Percentiles rank a stretch among this genome's conserved stretches.
Conservation (phyloP, 371 early-diverging fungal genomes). For the Lichtheimia ornata region DNA sequence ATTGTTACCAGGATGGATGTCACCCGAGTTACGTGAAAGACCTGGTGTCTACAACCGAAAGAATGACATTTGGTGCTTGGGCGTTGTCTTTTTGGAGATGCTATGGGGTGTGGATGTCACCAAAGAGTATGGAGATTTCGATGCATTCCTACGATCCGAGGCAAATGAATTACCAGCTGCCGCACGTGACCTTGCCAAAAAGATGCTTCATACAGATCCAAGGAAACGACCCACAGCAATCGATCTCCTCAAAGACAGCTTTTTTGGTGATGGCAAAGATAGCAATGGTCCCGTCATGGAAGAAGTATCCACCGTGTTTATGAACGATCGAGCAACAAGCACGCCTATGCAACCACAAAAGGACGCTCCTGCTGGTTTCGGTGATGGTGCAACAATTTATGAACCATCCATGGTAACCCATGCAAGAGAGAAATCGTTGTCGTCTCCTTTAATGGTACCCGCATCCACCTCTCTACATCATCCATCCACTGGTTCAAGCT, state of each 20-base stretch:
- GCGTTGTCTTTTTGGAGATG: constrained; percentile 75
- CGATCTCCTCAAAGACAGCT: constrained; percentile 69
- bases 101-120: constrained; percentile 66
- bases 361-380: neutral
- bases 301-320: neutral
- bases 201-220: constrained; percentile 65
- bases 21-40: constrained; percentile 61
- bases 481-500: constrained; percentile 21
- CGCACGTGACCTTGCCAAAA: constrained; percentile 49
- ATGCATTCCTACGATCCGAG: constrained; percentile 53
- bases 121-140: constrained; percentile 55
- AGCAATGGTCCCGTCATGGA: constrained; percentile 1
- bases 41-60: constrained; percentile 66
- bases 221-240: constrained; percentile 67
- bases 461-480: neutral
- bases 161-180: constrained; percentile 48
- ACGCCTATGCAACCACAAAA: neutral
- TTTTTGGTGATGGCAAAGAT: constrained; percentile 33
- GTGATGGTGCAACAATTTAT: neutral
- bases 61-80: constrained; percentile 79
- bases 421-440: neutral
- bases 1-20: constrained; percentile 41
- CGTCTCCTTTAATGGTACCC: constrained; percentile 3
- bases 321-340: neutral
- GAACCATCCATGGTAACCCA: constrained; percentile 13